Base-by-base conservation (phyloP, 129 eudicot genomes). In the Apium graveolens region DNA sequence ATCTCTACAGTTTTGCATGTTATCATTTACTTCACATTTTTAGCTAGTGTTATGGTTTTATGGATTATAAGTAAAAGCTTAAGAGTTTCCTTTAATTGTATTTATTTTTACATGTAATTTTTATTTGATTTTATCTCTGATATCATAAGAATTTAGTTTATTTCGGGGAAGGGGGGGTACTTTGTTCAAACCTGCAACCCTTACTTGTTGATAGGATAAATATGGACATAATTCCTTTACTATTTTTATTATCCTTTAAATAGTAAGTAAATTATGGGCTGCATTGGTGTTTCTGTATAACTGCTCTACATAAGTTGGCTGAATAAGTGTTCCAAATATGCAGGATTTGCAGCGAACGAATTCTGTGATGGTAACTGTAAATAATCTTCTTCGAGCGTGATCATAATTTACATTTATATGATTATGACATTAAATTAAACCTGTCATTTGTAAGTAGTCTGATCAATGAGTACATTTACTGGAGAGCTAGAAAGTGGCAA, bases 281-380 rank as follows among this genome's bases (percentile, higher is more conserved):
- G n/a, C n/a, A n/a, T n/a, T n/a, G n/a, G n/a, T n/a, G n/a, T n/a
- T n/a, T 27, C 11, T 26, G 34, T 10, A 60, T 24, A 2, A n/a
- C n/a, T n/a, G n/a, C n/a, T n/a, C n/a, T n/a, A n/a, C 20, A 48
- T 10, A 20, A 49, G 5, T 24, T 70, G 26, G 37, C 4, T 42
- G 5, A 45, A 3, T 73, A 20, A 16, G 37, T 37, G 82, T 42
- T 45, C 51, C n/a, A 78, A 17, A 11, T 70, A 80, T 87, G 84
- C 96, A 95, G 98, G 98, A 95, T 84, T 81, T 95, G 89, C 98
- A 91, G 88, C 90, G 87, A 42, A 95, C 98, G 16, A 87, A 91
- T 84, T 94, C 98, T 37, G 98, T 84, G 27, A 79, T 90, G n/a
- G 93, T 89, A 74, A 90, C 96, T 81, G 93, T 94, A 87, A 94